Evolutionary conservation across 257 asterid species (phyloP).

Genomic region (Solanum rostratum): DNA sequence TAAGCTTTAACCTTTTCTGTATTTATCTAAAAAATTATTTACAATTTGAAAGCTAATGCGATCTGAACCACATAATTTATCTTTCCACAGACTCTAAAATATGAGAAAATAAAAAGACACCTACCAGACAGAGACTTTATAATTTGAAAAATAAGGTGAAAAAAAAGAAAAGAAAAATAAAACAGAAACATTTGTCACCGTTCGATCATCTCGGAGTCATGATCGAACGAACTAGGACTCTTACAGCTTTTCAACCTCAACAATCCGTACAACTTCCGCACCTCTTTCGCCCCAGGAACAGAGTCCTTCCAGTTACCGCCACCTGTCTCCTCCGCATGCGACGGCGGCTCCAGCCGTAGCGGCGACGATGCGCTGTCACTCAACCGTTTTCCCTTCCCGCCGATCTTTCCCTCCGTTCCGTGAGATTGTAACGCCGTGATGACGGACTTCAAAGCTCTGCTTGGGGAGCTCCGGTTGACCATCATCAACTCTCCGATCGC

Average conservation of each 20-base stretch:
- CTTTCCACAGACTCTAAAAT: background rate
- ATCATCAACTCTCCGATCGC: conserved; percentile 90
- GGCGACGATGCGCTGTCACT: conserved; percentile 32
- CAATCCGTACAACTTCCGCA: conserved; percentile 56
- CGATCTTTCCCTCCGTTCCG: conserved; percentile 12
- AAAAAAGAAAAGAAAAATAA: background rate
- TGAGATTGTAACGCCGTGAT: conserved; percentile 63
- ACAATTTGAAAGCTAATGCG: background rate
- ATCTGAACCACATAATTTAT: background rate
- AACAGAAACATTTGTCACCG: conserved; percentile 14
- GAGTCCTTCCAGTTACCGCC: conserved; percentile 37
- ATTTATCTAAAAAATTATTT: background rate
- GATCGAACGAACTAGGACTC: conserved; percentile 47
- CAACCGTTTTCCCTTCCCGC: conserved; percentile 27
- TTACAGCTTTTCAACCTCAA: conserved; percentile 53
- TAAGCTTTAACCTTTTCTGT: background rate
- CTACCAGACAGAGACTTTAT: background rate
- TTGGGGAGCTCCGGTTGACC: conserved; percentile 73
- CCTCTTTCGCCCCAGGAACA: conserved; percentile 44
- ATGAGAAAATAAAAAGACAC: background rate
- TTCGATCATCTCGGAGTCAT: conserved; percentile 21
- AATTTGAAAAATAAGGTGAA: background rate
- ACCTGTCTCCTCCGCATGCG: conserved; percentile 27
- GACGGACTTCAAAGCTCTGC: conserved; percentile 70
- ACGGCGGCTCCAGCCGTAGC: conserved; percentile 9